Evolutionary conservation across 179 eudicot genomes (phyloP), one percentile per base, ranked within the genome.

Genomic region (Gypsophila paniculata): DNA sequence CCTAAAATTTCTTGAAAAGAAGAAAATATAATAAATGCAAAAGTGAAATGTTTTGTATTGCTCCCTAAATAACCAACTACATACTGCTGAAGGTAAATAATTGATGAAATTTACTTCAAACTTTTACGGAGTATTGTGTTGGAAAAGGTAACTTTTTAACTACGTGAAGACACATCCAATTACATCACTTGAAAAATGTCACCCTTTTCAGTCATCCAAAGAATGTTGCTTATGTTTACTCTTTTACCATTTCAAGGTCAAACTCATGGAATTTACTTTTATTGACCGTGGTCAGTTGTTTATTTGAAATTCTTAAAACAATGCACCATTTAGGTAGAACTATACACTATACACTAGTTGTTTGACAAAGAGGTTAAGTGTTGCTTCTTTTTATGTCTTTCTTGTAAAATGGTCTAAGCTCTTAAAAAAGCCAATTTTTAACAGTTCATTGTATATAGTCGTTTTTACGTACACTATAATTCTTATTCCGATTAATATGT

Each of bases 121-220:
- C 54, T 63, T 73, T 74, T 53, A n/a, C n/a, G n/a, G n/a, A n/a
- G n/a, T 29, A 29, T 29, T 29, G 23, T 51, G 51, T 25, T 48
- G 17, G 18, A 34, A 53, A 65, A 73, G 58, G 52, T 29, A 59
- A 75, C 73, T 60, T 74, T 72, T 68, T 32, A 57, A 75, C 68
- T 14, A 39, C 19, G 64, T 75, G 48, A 46, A 68, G 62, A 61
- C 62, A 69, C 59, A 74, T 26, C 72, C 51, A 60, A 60, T 68
- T 68, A 74, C 60, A 60, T 75, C 65, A 68, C 13, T 75, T 29
- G 61, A 60, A 75, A 68, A 75, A 75, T 75, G 78, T 61, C 69
- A 75, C 69, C 34, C 61, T 75, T 75, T 75, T 69, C 52, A 39
- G 53, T 59, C 73, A 60, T 51, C 72, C 46, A 48, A 21, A 32